Evolutionary conservation across 371 early-diverging fungal species (phyloP).

Genomic region (Mucor racemosus): DNA sequence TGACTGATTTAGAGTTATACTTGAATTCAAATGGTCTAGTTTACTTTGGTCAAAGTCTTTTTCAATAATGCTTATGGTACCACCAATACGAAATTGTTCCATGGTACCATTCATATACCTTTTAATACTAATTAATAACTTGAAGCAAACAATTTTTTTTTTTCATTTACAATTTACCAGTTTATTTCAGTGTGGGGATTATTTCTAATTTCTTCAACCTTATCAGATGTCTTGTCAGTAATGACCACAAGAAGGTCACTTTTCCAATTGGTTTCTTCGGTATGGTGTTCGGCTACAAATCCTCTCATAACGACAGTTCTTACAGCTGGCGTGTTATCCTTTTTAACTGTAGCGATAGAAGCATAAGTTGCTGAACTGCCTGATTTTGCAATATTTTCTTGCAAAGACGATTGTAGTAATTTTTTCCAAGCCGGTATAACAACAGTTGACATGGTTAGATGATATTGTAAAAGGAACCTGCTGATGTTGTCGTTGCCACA

Average conservation of each 20-base stretch:
- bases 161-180: conserved; percentile 37
- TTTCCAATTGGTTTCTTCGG: conserved; percentile 41
- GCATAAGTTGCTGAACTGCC: conserved; percentile 43
- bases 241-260: conserved; percentile 47
- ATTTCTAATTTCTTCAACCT: conserved; percentile 38
- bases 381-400: conserved; percentile 37
- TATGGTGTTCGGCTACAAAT: conserved; percentile 50
- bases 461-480: not conserved
- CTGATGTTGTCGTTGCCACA: not conserved
- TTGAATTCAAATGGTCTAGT: conserved; percentile 16
- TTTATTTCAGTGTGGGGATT: conserved; percentile 41
- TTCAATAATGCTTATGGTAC: conserved; percentile 20
- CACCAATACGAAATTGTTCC: conserved; percentile 44
- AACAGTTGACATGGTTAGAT: not conserved
- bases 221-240: conserved; percentile 43
- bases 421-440: conserved; percentile 1
- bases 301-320: conserved; percentile 56
- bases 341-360: conserved; percentile 45
- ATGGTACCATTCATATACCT: conserved; percentile 47
- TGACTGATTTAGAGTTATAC: not conserved
- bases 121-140: not conserved
- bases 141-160: not conserved
- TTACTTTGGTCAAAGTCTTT: conserved; percentile 6
- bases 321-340: conserved; percentile 45
- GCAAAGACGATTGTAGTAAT: conserved; percentile 22